phyloP scores from a whole-genome alignment of 768 basidiomycete genomes.

The Pulveroboletus sp. region DNA sequence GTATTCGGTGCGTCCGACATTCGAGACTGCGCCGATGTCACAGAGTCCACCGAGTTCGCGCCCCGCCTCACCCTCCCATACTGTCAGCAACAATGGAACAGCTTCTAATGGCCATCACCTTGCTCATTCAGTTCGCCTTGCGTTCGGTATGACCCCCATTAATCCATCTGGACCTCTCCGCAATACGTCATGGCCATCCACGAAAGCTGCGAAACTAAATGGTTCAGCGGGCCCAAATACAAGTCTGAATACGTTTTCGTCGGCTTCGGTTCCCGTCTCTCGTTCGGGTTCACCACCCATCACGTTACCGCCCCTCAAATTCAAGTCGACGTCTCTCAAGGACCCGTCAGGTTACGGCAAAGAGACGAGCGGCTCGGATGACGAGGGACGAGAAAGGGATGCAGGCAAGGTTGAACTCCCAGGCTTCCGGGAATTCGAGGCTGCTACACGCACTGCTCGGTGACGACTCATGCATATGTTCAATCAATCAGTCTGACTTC shows the following conservation, averaged over 20 bases:
- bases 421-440: conserved; percentile 60
- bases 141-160: conserved; percentile 92
- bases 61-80: conserved; percentile 53
- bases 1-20: conserved; percentile 17
- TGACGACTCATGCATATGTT: conserved; percentile 13
- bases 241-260: conserved; percentile 12
- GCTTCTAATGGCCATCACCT: conserved; percentile 54
- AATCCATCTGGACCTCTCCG: conserved; percentile 33
- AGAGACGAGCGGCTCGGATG: conserved; percentile 20
- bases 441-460: conserved; percentile 33
- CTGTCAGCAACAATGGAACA: conserved; percentile 24
- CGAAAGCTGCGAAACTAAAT: conserved; percentile 13
- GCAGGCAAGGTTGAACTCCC: conserved; percentile 47
- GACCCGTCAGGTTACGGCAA: conserved; percentile 12
- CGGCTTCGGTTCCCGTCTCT: conserved; percentile 45
- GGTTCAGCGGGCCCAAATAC: conserved; percentile 7
- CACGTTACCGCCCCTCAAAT: conserved; percentile 62
- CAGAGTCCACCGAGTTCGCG: conserved; percentile 52
- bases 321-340: conserved; percentile 26
- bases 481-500: neutral
- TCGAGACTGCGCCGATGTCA: conserved; percentile 29
- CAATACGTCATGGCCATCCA: conserved; percentile 37
- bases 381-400: conserved; percentile 18
- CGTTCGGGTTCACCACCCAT: conserved; percentile 70
- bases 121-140: conserved; percentile 78